Base-by-base conservation (phyloP, 2,329 filamentous ascomycete species). In the Elsinoe batatas region DNA sequence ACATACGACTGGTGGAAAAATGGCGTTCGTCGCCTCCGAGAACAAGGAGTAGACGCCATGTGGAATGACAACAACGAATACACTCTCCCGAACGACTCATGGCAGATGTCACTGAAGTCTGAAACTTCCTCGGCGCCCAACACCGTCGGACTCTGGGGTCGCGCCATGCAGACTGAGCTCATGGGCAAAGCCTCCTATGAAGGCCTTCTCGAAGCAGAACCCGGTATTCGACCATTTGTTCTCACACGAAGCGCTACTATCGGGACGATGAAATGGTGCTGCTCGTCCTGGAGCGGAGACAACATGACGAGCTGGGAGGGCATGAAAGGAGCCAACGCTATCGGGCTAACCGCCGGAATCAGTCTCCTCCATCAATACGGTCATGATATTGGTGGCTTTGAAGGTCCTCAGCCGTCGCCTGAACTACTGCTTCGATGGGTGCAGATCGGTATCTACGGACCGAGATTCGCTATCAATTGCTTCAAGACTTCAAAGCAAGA, bases 61-160 rank as follows among this genome's bases (percentile, higher is more conserved):
- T 88, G 85, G 85, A 88, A 88, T 61, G 85, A 88, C 65, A 88
- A 88, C 68, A 88, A 88, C 61, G 85, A 88, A 66, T 88, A 87
- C 65, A 82, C 80, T 0, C 75, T 86, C 2, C 77, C 81, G 0
- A 74, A 80, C 58, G 85, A 88, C 58, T 73, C 78, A 20, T 88
- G 84, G 84, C 69, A 80, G 56, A 78, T 82, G 53, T 78, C 79
- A 0, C 71, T 87, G 0, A 75, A 81, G 38, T 53, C 55, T 1
- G 36, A 38, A 7, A 17, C 4, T 38, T 20, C 15, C 3, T 42
- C 38, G 13, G 15, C 38, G 13, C 38, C 38, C n/a, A 42, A 42
- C 5, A 67, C 68, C 38, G 71, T 88, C 17, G 85, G 84, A 0
- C 70, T 86, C 26, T 88, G 84, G 84, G 85, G 85, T 2, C 79